Evolutionary conservation across 495 filamentous ascomycete genomes (phyloP).

Genomic region (Penicillium psychrofluorescens): DNA sequence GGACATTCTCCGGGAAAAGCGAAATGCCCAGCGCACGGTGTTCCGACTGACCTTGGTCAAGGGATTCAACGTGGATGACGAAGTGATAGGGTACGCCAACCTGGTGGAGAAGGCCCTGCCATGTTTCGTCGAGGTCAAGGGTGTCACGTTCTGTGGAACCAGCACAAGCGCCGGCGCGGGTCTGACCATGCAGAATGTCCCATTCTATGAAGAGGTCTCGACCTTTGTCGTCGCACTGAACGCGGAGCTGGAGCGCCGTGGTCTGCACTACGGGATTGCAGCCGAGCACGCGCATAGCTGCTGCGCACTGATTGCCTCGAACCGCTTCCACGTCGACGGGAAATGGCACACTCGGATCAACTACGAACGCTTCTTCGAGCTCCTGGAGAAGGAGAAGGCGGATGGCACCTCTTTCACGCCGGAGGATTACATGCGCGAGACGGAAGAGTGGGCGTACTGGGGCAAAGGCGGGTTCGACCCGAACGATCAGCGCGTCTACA

Average conservation of each 20-base stretch:
- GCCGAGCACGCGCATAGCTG: constrained; percentile 94
- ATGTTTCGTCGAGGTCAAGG: constrained; percentile 90
- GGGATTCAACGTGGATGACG: constrained; percentile 92
- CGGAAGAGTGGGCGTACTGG: constrained; percentile 92
- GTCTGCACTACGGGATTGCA: constrained; percentile 78
- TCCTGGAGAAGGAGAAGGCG: constrained; percentile 56
- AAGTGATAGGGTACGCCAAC: constrained; percentile 83
- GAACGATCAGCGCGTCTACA: constrained; percentile 73
- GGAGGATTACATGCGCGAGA: constrained; percentile 84
- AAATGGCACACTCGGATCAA: constrained; percentile 91
- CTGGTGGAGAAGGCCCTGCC: constrained; percentile 78
- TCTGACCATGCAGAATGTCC: constrained; percentile 90
- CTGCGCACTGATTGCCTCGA: constrained; percentile 77
- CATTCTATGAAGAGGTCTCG: constrained; percentile 83
- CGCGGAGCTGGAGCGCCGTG: constrained; percentile 54
- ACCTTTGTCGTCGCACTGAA: constrained; percentile 72
- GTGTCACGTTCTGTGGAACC: constrained; percentile 94
- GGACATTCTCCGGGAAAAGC: constrained; percentile 76
- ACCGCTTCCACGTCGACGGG: constrained; percentile 61
- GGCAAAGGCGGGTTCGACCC: constrained; percentile 92
- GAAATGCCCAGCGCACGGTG: constrained; percentile 80
- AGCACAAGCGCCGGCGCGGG: constrained; percentile 72
- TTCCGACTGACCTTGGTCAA: constrained; percentile 95
- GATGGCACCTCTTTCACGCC: constrained; percentile 63
- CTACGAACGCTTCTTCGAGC: constrained; percentile 81